These are phyloP conservation scores for Gymnopilus junonius DNA, from an alignment of 768 basidiomycete genomes.

Conservation along the genomic window DNA sequence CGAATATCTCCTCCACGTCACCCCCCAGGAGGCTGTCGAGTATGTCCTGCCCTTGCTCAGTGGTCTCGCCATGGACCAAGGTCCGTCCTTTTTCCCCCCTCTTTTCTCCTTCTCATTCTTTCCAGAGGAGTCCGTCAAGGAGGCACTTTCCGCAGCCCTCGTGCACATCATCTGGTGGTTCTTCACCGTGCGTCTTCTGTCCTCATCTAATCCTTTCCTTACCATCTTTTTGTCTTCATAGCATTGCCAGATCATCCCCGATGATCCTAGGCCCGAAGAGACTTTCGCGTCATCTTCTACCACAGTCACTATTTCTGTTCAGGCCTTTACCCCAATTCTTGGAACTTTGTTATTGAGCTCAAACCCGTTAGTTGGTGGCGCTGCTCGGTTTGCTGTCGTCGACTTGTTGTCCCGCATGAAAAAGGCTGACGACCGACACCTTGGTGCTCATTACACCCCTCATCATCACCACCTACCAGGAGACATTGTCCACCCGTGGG, in stretches of 20 bases:
- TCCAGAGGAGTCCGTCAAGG: conserved; percentile 85
- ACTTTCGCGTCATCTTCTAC: conserved; percentile 38
- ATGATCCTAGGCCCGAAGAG: conserved; percentile 41
- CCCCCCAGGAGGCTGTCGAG: conserved; percentile 87
- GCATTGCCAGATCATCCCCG: conserved; percentile 72
- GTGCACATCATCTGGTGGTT: conserved; percentile 94
- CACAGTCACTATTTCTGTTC: conserved; percentile 66
- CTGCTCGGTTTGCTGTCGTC: conserved; percentile 77
- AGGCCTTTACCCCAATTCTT: conserved; percentile 90
- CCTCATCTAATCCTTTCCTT: conserved; percentile 1
- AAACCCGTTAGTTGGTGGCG: conserved; percentile 72
- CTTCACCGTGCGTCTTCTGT: conserved; percentile 54
- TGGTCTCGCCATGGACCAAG: conserved; percentile 84
- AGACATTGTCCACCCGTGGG: conserved; percentile 24
- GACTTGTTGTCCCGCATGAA: conserved; percentile 75
- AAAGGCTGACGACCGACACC: conserved; percentile 55
- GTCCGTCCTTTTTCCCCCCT: conserved; percentile 42
- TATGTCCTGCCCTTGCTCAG: conserved; percentile 93
- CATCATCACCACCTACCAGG: conserved; percentile 15
- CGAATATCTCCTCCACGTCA: conserved; percentile 74
- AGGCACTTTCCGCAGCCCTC: conserved; percentile 82
- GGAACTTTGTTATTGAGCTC: conserved; percentile 86
- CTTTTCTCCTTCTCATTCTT: conserved; percentile 8
- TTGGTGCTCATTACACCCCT: conserved; percentile 18
- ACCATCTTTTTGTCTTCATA: conserved; percentile 29